A percentile compares a stretch with the other conserved stretches of the same genome.
Conservation (phyloP, 2,329 filamentous ascomycete species). For the Nannizzia gypsea region DNA sequence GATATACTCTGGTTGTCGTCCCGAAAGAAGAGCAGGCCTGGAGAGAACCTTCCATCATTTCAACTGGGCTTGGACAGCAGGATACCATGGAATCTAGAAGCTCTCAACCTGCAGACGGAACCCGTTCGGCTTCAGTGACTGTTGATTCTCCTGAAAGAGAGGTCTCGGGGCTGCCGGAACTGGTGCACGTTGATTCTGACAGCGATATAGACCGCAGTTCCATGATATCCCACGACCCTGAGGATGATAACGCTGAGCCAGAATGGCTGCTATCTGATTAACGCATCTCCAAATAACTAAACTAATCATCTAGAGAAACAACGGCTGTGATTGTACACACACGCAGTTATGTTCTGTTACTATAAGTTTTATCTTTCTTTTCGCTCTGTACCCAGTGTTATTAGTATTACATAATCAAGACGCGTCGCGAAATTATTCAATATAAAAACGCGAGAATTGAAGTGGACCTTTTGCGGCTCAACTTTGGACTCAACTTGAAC, state of each 20-base stretch:
- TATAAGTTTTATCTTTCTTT: background rate
- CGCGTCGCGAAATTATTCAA: background rate
- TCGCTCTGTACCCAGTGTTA: background rate
- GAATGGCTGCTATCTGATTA: constrained; percentile 45
- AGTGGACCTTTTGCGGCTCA: background rate
- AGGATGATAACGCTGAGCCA: constrained; percentile 54
- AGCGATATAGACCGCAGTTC: constrained; percentile 34
- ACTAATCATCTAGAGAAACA: background rate
- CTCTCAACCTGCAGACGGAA: background rate
- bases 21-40: background rate
- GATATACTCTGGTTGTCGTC: constrained; percentile 24
- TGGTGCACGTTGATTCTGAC: constrained; percentile 19
- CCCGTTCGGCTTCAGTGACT: background rate
- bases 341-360: background rate
- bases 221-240: constrained; percentile 49
- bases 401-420: background rate
- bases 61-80: too few species aligned
- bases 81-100: background rate
- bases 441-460: background rate
- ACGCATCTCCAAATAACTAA: background rate
- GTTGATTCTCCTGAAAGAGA: constrained; percentile 10
- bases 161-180: constrained; percentile 11
- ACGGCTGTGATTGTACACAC: background rate
- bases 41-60: background rate
- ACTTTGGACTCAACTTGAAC: background rate